Evolutionary conservation across 306 rosid species (phyloP).

Genomic region (Alnus glutinosa): DNA sequence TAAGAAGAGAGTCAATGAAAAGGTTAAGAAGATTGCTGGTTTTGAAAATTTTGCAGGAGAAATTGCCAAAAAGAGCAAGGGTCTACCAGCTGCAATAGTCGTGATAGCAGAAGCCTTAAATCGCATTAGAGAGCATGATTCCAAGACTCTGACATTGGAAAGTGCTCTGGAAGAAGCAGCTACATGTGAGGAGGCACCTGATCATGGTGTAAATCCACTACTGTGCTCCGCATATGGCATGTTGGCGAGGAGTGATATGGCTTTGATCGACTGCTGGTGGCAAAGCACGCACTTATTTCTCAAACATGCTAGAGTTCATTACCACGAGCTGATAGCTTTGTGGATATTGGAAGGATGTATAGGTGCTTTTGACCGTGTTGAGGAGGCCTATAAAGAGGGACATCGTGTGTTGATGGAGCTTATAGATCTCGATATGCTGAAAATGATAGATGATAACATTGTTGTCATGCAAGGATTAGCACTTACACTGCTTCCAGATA

Average conservation of each 20-base stretch:
- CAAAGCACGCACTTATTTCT: conserved; percentile 24
- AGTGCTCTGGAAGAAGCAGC: conserved; percentile 15
- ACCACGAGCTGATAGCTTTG: conserved; percentile 39
- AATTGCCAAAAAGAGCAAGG: background rate
- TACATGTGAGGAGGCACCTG: background rate
- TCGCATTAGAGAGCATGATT: background rate
- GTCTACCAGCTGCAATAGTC: conserved; percentile 13
- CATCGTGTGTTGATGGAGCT: conserved; percentile 34
- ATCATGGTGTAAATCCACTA: background rate
- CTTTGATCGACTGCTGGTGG: conserved; percentile 27
- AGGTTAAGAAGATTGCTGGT: background rate
- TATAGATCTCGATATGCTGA: conserved; percentile 28
- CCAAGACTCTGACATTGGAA: background rate
- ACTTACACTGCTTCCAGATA: background rate
- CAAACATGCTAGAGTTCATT: conserved; percentile 24
- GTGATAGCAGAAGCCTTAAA: conserved; percentile 22
- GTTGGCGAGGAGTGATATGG: conserved; percentile 4
- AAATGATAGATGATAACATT: conserved; percentile 21
- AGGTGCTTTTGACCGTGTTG: conserved; percentile 16
- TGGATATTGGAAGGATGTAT: conserved; percentile 47
- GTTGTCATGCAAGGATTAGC: conserved; percentile 21
- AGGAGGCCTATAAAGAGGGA: conserved; percentile 32
- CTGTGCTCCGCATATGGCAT: conserved; percentile 21
- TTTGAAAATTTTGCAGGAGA: background rate
- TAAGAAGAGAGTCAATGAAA: background rate